These are phyloP conservation scores for Cercospora sp. DNA, from an alignment of 2,329 filamentous ascomycete species.

Conservation along the genomic window DNA sequence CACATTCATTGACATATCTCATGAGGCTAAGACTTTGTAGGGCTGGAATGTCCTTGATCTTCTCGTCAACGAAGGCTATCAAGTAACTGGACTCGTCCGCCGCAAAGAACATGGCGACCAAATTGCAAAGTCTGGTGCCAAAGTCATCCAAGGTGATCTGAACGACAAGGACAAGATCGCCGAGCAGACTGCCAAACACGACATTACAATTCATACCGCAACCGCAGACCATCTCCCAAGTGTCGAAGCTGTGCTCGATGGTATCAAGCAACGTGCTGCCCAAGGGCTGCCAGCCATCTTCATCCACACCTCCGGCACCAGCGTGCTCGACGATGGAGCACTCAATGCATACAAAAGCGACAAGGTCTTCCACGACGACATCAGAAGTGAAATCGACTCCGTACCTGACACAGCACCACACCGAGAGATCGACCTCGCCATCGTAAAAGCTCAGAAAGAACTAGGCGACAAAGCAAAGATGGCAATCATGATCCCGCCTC, in stretches of 20 bases:
- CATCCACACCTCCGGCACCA: constrained; percentile 53
- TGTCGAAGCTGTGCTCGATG: constrained; percentile 48
- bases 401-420: constrained; percentile 48
- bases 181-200: constrained; percentile 41
- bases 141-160: constrained; percentile 45
- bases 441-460: constrained; percentile 42
- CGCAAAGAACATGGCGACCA: constrained; percentile 42
- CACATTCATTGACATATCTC: not conserved
- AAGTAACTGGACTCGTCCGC: constrained; percentile 47
- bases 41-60: constrained; percentile 51
- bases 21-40: not conserved
- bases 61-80: constrained; percentile 42
- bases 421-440: constrained; percentile 49
- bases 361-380: constrained; percentile 48
- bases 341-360: constrained; percentile 35
- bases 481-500: constrained; percentile 51
- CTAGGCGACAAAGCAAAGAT: constrained; percentile 47
- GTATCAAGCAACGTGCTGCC: constrained; percentile 43
- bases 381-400: constrained; percentile 44
- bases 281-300: constrained; percentile 46
- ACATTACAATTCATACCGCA: constrained; percentile 53
- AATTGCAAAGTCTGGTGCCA: constrained; percentile 42
- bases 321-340: constrained; percentile 44
- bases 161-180: constrained; percentile 45
- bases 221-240: constrained; percentile 52